These are phyloP conservation scores for Phascolomyces articulosus DNA, from an alignment of 371 early-diverging fungal species.

Conservation along the genomic window DNA sequence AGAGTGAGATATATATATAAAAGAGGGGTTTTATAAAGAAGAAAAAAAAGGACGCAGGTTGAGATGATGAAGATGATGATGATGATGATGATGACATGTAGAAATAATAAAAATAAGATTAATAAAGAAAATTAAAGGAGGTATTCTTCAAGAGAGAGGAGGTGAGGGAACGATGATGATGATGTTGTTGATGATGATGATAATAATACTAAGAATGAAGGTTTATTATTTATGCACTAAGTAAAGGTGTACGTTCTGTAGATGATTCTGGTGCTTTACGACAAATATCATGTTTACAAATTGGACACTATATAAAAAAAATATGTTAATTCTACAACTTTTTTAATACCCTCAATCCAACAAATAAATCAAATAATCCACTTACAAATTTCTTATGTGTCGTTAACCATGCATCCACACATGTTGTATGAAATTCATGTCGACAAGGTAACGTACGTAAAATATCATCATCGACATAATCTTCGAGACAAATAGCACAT, in stretches of 20 bases:
- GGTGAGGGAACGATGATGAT: too few relatives aligned
- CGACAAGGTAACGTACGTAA: slow-evolving; percentile 86
- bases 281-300: slow-evolving; percentile 52
- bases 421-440: slow-evolving; percentile 92
- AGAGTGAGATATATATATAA: too few relatives aligned
- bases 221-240: slow-evolving; percentile 28
- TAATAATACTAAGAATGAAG: background rate
- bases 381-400: slow-evolving; percentile 81
- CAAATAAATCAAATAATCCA: too few relatives aligned
- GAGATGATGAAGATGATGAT: too few relatives aligned
- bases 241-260: slow-evolving; percentile 47
- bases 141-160: background rate
- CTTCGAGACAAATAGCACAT: slow-evolving; percentile 95
- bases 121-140: background rate
- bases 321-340: too few relatives aligned
- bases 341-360: too few relatives aligned
- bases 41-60: too few relatives aligned
- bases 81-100: background rate
- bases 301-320: slow-evolving; percentile 33
- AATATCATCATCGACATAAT: slow-evolving; percentile 83
- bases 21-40: too few relatives aligned
- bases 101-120: background rate
- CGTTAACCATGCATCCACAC: slow-evolving; percentile 91
- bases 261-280: slow-evolving; percentile 28
- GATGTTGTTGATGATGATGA: too few relatives aligned